phyloP scores from a whole-genome alignment of 2,329 filamentous ascomycete genomes.

The Penicillium nordicum region DNA sequence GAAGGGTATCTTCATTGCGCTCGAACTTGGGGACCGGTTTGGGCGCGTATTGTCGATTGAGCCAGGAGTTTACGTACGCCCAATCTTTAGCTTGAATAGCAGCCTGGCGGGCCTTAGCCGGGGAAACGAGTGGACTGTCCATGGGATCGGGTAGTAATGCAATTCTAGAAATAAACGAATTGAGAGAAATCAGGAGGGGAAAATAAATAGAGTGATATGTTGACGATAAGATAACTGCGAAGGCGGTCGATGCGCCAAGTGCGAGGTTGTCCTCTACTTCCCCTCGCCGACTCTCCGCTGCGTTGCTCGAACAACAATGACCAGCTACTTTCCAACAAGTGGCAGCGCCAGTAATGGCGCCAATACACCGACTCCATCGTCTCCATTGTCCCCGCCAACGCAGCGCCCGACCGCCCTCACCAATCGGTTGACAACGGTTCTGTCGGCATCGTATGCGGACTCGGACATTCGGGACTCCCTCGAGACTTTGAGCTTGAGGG shows the following conservation, averaged over 20 bases:
- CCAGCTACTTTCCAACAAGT: constrained; percentile 33
- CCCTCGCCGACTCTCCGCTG: constrained; percentile 14
- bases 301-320: constrained; percentile 26
- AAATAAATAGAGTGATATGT: not conserved
- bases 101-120: constrained; percentile 66
- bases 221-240: constrained; percentile 22
- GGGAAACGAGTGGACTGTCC: constrained; percentile 53
- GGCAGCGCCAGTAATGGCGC: constrained; percentile 27
- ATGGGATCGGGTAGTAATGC: constrained; percentile 20
- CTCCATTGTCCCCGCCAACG: constrained; percentile 29
- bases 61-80: constrained; percentile 83
- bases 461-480: constrained; percentile 85
- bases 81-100: constrained; percentile 85
- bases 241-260: constrained; percentile 21
- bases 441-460: constrained; percentile 90
- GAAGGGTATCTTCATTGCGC: constrained; percentile 79
- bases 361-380: constrained; percentile 25
- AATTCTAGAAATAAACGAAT: not conserved
- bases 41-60: constrained; percentile 65
- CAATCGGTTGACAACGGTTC: constrained; percentile 75
- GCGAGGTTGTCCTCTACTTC: constrained; percentile 20
- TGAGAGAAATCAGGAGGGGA: not conserved
- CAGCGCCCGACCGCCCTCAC: constrained; percentile 63
- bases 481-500: constrained; percentile 69
- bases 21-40: constrained; percentile 71